Evolutionary conservation across 2,329 filamentous ascomycete species (phyloP).

Genomic region (Ilyonectria sp.): DNA sequence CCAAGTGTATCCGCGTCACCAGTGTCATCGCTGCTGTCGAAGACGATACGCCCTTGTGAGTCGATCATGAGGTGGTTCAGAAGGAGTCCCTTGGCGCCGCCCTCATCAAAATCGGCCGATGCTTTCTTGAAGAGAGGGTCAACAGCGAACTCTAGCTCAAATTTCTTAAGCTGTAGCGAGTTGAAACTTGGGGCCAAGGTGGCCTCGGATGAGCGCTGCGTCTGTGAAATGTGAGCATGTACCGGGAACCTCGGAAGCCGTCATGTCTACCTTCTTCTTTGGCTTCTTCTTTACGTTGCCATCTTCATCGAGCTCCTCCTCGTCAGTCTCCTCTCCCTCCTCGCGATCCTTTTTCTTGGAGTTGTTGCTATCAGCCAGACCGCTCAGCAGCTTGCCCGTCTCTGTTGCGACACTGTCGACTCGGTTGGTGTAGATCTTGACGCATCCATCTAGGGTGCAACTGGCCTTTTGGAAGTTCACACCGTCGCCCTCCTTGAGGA

Average conservation of each 20-base stretch:
- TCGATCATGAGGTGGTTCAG: constrained; percentile 98
- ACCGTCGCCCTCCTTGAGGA: constrained; percentile 94
- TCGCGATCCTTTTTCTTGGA: constrained; percentile 80
- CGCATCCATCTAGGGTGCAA: constrained; percentile 96
- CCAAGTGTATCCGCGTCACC: constrained; percentile 62
- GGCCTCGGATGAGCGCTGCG: constrained; percentile 88
- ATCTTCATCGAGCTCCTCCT: constrained; percentile 75
- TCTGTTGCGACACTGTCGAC: constrained; percentile 98
- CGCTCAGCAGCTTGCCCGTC: constrained; percentile 94
- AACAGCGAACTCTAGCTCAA: constrained; percentile 96
- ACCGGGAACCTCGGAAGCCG: background rate
- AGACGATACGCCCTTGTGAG: constrained; percentile 91
- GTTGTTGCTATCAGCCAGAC: constrained; percentile 88
- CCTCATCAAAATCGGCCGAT: constrained; percentile 98
- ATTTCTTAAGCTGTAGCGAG: constrained; percentile 93
- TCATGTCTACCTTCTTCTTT: constrained; percentile 78
- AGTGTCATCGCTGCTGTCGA: constrained; percentile 95
- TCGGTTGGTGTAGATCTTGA: constrained; percentile 99
- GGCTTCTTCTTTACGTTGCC: constrained; percentile 73
- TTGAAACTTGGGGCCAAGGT: constrained; percentile 92
- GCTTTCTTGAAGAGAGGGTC: constrained; percentile 99
- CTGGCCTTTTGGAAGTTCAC: constrained; percentile 99
- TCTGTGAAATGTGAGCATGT: constrained; percentile 53
- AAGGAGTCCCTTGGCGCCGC: constrained; percentile 93
- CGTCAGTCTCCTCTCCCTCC: constrained; percentile 78